phyloP scores from a whole-genome alignment of 1,139 yeast genomes.

The Sugiyamaella novakii region DNA sequence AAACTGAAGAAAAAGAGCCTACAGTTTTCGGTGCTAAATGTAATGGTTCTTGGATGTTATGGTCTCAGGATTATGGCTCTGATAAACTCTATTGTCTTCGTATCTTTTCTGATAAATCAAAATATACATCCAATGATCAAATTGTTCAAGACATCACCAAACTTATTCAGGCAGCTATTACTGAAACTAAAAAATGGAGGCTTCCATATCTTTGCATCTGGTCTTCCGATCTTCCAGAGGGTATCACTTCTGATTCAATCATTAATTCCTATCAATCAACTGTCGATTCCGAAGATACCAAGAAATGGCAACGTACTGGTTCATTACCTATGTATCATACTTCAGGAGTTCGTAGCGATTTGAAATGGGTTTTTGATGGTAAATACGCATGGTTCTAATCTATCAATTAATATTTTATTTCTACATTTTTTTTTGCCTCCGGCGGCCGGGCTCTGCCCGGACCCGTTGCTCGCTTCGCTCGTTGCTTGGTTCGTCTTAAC shows the following conservation, averaged over 20 bases:
- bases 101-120: constrained; percentile 26
- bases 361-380: constrained; percentile 36
- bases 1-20: constrained; percentile 25
- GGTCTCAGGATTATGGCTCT: constrained; percentile 52
- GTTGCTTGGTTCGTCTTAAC: constrained; percentile 1
- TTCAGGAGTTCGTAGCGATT: constrained; percentile 19
- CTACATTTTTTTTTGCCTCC: too few relatives aligned
- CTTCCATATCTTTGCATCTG: constrained; percentile 31
- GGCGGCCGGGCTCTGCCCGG: constrained; percentile 7
- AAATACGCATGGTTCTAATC: constrained; percentile 39
- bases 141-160: constrained; percentile 23
- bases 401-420: not conserved
- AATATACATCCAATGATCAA: constrained; percentile 17
- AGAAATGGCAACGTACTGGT: constrained; percentile 20
- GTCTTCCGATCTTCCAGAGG: constrained; percentile 36
- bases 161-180: constrained; percentile 35
- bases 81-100: constrained; percentile 42
- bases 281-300: constrained; percentile 12
- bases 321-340: constrained; percentile 38
- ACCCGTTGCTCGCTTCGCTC: constrained; percentile 9
- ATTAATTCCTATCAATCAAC: constrained; percentile 14
- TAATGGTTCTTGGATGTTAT: constrained; percentile 45
- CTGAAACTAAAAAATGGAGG: constrained; percentile 34
- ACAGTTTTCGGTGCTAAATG: constrained; percentile 42
- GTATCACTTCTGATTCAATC: constrained; percentile 24